Conservation (phyloP, 2,329 filamentous ascomycete species). For the Samsoniella hepiali region DNA sequence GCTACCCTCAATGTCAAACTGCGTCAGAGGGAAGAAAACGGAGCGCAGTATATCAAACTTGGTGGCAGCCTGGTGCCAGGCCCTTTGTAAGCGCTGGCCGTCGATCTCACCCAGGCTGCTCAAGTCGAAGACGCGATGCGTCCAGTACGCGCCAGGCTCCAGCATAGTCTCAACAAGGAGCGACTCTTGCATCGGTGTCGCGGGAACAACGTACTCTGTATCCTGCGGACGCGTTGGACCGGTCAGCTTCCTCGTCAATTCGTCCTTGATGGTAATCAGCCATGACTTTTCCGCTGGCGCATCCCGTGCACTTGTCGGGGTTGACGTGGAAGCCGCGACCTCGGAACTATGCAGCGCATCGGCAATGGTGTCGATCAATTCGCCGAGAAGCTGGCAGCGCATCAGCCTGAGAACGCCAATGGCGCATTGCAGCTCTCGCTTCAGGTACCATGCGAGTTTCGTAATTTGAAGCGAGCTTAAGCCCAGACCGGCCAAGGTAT, state of each 20-base stretch:
- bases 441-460: conserved; percentile 26
- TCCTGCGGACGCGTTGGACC: conserved; percentile 19
- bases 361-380: conserved; percentile 24
- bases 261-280: conserved; percentile 18
- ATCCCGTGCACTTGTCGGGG: no score
- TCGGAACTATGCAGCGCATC: neutral
- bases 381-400: conserved; percentile 24
- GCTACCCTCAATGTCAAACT: conserved; percentile 18
- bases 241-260: conserved; percentile 19
- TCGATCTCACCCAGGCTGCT: conserved; percentile 27
- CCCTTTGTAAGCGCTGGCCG: conserved; percentile 27
- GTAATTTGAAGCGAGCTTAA: conserved; percentile 26
- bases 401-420: conserved; percentile 27
- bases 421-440: conserved; percentile 20
- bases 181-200: conserved; percentile 37
- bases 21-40: conserved; percentile 32
- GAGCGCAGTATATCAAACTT: conserved; percentile 35
- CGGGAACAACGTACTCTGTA: conserved; percentile 26
- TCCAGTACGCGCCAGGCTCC: conserved; percentile 37
- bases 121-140: conserved; percentile 36
- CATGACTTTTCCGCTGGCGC: conserved; percentile 14
- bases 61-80: conserved; percentile 29
- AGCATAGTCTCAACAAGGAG: conserved; percentile 38
- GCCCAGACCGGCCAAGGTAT: conserved; percentile 26
- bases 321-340: no score